Base-by-base conservation (phyloP, 208 protist species). In the Acanthamoeba culbertsoni region DNA sequence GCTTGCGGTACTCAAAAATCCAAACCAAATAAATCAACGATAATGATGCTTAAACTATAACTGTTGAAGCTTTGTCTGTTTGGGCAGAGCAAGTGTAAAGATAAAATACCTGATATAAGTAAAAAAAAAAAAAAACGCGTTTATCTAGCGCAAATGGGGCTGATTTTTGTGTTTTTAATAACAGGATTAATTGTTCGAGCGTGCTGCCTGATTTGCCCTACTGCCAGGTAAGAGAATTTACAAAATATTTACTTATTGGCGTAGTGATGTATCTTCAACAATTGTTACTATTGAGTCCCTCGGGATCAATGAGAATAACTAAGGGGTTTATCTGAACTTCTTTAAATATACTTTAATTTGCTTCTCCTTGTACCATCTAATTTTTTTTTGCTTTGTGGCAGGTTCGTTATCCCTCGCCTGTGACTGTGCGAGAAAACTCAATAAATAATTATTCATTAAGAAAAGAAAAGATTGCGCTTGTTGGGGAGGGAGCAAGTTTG, bases 261-360 rank as follows among this genome's bases (percentile, higher is more conserved):
- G 63, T 73, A 28, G 63, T 37, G 63, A 73, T 73, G 63, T 73
- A 73, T 73, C 59, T 73, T 73, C 23, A 63, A 43, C 63, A 43
- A 73, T 73, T 73, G 63, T 73, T 73, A 73, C 63, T 73, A 73
- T 43, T 73, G 63, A 73, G 33, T 73, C 63, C 63, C 26, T 26
- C 63, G 63, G 63, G 63, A 73, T 73, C 63, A 43, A 73, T 73
- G 63, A 73, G n/a, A 73, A 73, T 62, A 73, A 73, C 63, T 73
- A 73, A 73, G 63, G 63, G 63, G 63, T 73, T 73, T 73, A 73
- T 73, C 63, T 73, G 63, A 73, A 73, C 63, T 2, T 68, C 6
- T 65, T 68, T n/a, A 0, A 55, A 23, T 55, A 55, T 55, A 8
- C 8, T 43, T 73, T 7, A 0, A 0, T 4, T 42, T 26, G 14